phyloP scores from a whole-genome alignment of 148 eudicot species.

The Bassia scoparia region DNA sequence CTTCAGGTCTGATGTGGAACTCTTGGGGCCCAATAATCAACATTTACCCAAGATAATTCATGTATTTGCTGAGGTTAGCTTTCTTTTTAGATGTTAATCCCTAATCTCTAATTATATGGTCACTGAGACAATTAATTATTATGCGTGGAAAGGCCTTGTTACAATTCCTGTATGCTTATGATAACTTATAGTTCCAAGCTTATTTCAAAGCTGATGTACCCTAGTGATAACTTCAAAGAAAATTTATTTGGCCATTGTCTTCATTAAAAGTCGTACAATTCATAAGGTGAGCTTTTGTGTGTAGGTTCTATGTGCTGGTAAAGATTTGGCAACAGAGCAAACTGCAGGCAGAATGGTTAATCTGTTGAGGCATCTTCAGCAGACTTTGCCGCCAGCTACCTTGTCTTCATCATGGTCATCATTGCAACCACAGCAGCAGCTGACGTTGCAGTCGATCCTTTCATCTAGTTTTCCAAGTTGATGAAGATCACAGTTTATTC shows the following conservation, averaged over 20 bases:
- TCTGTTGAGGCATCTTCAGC: constrained; percentile 80
- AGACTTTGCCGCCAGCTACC: constrained; percentile 75
- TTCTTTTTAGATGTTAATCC: background rate
- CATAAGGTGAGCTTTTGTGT: background rate
- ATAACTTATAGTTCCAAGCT: too few relatives aligned
- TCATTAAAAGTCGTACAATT: background rate
- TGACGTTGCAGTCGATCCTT: constrained; percentile 74
- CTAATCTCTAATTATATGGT: background rate
- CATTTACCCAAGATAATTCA: constrained; percentile 75
- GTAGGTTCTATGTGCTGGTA: constrained; percentile 82
- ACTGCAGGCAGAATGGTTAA: constrained; percentile 70
- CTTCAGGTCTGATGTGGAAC: constrained; percentile 79
- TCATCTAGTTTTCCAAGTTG: constrained; percentile 39
- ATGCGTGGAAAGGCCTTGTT: background rate
- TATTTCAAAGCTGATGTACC: too few relatives aligned
- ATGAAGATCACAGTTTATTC: background rate
- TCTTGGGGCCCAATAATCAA: constrained; percentile 88
- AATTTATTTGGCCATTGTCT: background rate
- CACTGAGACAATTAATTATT: background rate
- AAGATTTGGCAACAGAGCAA: constrained; percentile 87
- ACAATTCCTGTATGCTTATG: too few relatives aligned
- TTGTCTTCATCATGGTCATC: constrained; percentile 78
- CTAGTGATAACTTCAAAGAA: background rate
- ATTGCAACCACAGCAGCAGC: constrained; percentile 91
- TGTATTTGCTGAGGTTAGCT: constrained; percentile 91